Percentiles rank a stretch among this genome's conserved stretches.
These are phyloP conservation scores for Neonectria faginata DNA, from an alignment of 2,329 filamentous ascomycete species.

Conservation along the genomic window DNA sequence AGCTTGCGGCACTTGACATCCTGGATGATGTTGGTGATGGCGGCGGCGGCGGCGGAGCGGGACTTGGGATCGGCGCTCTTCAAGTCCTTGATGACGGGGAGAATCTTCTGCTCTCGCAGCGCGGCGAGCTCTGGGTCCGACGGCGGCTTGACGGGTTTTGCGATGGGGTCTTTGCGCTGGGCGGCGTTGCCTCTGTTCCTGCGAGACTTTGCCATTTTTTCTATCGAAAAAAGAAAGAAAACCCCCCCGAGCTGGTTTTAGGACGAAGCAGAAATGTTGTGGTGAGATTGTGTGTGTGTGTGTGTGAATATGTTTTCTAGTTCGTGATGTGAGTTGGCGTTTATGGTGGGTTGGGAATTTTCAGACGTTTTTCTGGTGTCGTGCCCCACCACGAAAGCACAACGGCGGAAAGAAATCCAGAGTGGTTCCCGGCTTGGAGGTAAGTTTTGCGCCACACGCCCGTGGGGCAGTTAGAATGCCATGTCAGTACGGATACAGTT, in stretches of 20 bases:
- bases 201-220: conserved; percentile 67
- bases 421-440: background rate
- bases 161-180: conserved; percentile 66
- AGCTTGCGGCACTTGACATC: conserved; percentile 73
- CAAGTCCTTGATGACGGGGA: conserved; percentile 72
- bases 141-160: conserved; percentile 69
- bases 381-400: conserved; percentile 28
- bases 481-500: background rate
- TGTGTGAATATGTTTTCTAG: no score
- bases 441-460: background rate
- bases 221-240: no score
- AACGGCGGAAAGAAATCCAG: conserved; percentile 10
- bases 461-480: background rate
- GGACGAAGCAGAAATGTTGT: background rate
- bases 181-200: conserved; percentile 62
- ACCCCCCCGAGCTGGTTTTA: no score
- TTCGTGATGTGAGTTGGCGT: background rate
- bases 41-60: conserved; percentile 69
- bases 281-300: no score
- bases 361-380: conserved; percentile 16
- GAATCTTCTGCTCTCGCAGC: conserved; percentile 71
- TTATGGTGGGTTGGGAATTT: conserved; percentile 20
- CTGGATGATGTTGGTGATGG: conserved; percentile 71
- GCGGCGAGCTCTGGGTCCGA: conserved; percentile 73
- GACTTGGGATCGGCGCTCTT: conserved; percentile 69